phyloP scores from a whole-genome alignment of 2,329 filamentous ascomycete genomes.

The Cladosporium halotolerans region DNA sequence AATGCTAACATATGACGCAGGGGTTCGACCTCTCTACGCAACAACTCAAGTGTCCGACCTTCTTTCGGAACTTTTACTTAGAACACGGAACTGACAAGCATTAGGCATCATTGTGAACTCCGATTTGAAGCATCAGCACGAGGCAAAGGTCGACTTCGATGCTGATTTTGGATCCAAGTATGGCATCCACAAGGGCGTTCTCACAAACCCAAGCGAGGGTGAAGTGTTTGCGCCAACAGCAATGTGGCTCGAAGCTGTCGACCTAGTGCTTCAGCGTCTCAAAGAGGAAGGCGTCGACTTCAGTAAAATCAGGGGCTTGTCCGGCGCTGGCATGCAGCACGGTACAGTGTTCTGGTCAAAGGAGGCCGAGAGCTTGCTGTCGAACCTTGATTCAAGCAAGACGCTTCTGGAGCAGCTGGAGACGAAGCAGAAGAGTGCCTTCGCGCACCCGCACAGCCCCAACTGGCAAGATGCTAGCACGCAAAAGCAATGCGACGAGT shows the following conservation, averaged over 20 bases:
- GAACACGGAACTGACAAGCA: background rate
- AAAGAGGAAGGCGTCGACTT: slow-evolving; percentile 66
- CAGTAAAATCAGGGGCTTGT: slow-evolving; percentile 68
- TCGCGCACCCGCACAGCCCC: slow-evolving; percentile 80
- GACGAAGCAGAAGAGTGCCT: slow-evolving; percentile 47
- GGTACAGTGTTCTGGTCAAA: slow-evolving; percentile 90
- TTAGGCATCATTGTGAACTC: slow-evolving; percentile 77
- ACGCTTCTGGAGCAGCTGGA: slow-evolving; percentile 66
- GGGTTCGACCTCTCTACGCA: slow-evolving; percentile 96
- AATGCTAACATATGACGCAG: slow-evolving; percentile 5
- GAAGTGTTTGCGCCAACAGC: slow-evolving; percentile 91
- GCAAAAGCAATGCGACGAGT: slow-evolving; percentile 81
- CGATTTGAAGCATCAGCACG: slow-evolving; percentile 69
- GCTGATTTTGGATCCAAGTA: slow-evolving; percentile 60
- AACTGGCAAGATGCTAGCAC: slow-evolving; percentile 99
- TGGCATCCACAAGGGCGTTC: slow-evolving; percentile 80
- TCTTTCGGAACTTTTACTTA: background rate
- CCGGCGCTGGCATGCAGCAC: slow-evolving; percentile 93
- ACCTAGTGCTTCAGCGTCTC: slow-evolving; percentile 73
- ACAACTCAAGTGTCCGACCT: slow-evolving; percentile 72
- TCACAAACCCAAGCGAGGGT: slow-evolving; percentile 70
- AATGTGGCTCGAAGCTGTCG: slow-evolving; percentile 89
- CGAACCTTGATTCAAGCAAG: slow-evolving; percentile 52
- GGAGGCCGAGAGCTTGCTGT: slow-evolving; percentile 60
- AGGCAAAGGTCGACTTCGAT: slow-evolving; percentile 94